Evolutionary conservation across 106 monocot species (phyloP).

Genomic region (Gastrodia elata): DNA sequence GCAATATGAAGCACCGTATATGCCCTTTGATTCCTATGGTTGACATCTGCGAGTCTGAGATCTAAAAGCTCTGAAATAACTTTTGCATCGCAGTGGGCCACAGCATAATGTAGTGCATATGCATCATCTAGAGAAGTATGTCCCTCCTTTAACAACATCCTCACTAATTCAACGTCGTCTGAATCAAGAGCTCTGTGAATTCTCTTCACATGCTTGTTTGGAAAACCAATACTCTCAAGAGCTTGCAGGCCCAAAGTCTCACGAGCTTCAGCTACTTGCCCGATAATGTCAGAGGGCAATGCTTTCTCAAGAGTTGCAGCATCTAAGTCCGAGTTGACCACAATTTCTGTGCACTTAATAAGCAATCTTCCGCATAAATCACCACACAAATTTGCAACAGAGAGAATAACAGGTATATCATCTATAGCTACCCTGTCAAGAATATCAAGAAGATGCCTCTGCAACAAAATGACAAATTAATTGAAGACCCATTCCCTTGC

Average conservation of each 20-base stretch:
- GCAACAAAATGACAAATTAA: slow-evolving; percentile 11
- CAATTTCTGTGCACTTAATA: slow-evolving; percentile 41
- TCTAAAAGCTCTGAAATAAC: slow-evolving; percentile 59
- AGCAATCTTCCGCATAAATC: slow-evolving; percentile 31
- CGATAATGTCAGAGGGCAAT: slow-evolving; percentile 39
- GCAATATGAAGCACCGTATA: slow-evolving; percentile 74
- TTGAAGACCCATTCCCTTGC: background rate
- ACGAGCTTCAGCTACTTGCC: slow-evolving; percentile 31
- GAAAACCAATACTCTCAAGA: slow-evolving; percentile 10
- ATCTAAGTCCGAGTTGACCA: slow-evolving; percentile 45
- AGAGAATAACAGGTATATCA: slow-evolving; percentile 44
- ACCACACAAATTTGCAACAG: slow-evolving; percentile 42
- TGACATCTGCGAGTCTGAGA: slow-evolving; percentile 62
- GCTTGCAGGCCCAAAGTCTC: slow-evolving; percentile 1
- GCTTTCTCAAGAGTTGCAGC: slow-evolving; percentile 51
- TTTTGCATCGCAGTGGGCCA: slow-evolving; percentile 62
- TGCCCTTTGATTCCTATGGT: slow-evolving; percentile 51
- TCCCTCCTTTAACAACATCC: slow-evolving; percentile 62
- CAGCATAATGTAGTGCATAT: slow-evolving; percentile 78
- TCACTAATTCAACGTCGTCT: slow-evolving; percentile 76
- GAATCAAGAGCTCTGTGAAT: slow-evolving; percentile 70
- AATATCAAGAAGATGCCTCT: slow-evolving; percentile 73
- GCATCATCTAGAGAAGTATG: slow-evolving; percentile 61
- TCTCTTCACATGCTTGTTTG: slow-evolving; percentile 39
- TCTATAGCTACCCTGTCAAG: slow-evolving; percentile 53